Base-by-base conservation (phyloP, 1,284 basidiomycete species). In the Trametes pubescens region DNA sequence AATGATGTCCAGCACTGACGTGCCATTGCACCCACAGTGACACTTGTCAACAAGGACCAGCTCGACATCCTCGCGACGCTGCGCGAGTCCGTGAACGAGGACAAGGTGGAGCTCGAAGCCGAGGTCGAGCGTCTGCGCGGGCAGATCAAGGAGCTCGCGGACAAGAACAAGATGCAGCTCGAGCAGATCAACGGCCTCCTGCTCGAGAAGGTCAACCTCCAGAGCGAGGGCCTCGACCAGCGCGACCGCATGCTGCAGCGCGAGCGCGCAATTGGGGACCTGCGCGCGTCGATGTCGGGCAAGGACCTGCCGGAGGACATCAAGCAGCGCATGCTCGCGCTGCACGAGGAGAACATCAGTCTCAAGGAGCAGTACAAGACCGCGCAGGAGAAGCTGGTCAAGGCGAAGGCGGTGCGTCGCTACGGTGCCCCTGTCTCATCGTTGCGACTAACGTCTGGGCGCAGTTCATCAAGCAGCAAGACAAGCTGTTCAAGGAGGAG, bases 401-500 rank as follows among this genome's bases (percentile, higher is more conserved):
- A 96, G 77, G 94, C 95, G 4, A 90, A 89, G 71, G 82, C 84
- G 69, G 93, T 94, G 72, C 64, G 82, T 74, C 24, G 16, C 2
- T 48, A 18, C 14, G 11, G 21, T 26, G 37, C 24, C 22, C 24
- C 32, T 57, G 14, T 13, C 1, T 16, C 18, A 29, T 10, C 2
- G 32, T 24, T n/a, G 43, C 38, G 62, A 65, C 44, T 53, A 38
- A 34, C 40, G 7, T 24, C 53, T 73, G n/a, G 68, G 4, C 40
- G 10, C 64, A 95, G 91, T 96, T 97, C 77, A 96, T 98, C 81
- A 94, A 94, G 76, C 85, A 90, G 57, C 96, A 98, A 76, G 95
- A 97, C 79, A 93, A 93, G 69, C 81, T 95, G 35, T 91, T 94
- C 78, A 92, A 91, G 70, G 89, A 92, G 72, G 88, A 92, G 68